These are phyloP conservation scores for Lipomyces starkeyi DNA, from an alignment of 805 yeast genomes.

Conservation along the genomic window DNA sequence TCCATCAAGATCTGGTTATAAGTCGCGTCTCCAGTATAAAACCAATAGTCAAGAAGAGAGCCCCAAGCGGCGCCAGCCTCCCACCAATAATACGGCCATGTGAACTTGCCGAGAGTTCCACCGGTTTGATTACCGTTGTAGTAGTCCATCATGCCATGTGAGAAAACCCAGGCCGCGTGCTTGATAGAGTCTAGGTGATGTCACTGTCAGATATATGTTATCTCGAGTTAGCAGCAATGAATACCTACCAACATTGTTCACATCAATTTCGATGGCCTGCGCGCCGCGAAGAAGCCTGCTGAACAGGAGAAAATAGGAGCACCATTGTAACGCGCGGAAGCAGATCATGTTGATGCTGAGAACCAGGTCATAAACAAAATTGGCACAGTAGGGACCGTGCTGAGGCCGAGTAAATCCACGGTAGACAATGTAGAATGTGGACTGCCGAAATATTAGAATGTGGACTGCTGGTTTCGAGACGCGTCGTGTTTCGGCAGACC, in stretches of 20 bases:
- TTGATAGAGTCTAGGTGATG: conserved; percentile 50
- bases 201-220: background rate
- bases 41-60: conserved; percentile 77
- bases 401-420: background rate
- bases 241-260: conserved; percentile 17
- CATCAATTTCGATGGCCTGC: conserved; percentile 25
- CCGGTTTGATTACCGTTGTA: conserved; percentile 70
- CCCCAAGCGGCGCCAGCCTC: conserved; percentile 89
- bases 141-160: conserved; percentile 70
- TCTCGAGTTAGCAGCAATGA: background rate
- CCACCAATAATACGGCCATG: conserved; percentile 96
- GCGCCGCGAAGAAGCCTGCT: background rate
- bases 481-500: background rate
- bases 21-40: conserved; percentile 70
- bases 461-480: background rate
- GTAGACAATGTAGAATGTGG: background rate
- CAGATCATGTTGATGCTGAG: background rate
- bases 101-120: conserved; percentile 84
- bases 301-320: conserved; percentile 5
- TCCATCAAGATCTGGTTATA: conserved; percentile 62
- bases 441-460: background rate
- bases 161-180: conserved; percentile 58
- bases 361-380: background rate
- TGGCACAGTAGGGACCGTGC: background rate
- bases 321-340: background rate